These are phyloP conservation scores for Microsporum ferrugineum DNA, from an alignment of 2,329 filamentous ascomycete genomes.

Conservation along the genomic window DNA sequence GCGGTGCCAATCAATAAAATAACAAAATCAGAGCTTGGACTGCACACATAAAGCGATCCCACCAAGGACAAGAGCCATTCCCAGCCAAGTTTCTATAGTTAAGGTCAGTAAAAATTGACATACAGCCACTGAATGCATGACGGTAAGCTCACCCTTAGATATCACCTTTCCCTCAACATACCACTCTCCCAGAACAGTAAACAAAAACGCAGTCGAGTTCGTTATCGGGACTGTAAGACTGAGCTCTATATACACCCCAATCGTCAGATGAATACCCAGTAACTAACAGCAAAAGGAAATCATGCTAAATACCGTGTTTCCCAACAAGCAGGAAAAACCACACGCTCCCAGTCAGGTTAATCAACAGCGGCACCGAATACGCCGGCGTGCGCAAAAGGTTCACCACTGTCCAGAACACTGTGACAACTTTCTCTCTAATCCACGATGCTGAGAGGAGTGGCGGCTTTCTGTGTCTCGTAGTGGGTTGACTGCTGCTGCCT, in stretches of 20 bases:
- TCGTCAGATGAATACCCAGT: background rate
- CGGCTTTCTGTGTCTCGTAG: background rate
- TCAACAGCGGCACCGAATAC: conserved; percentile 71
- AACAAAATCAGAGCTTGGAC: conserved; percentile 27
- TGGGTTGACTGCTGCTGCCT: background rate
- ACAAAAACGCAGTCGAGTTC: conserved; percentile 89
- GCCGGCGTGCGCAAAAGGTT: conserved; percentile 70
- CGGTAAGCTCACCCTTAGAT: conserved; percentile 51
- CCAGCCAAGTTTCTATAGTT: conserved; percentile 61
- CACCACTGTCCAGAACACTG: conserved; percentile 59
- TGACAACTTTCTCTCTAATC: conserved; percentile 51
- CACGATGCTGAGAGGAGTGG: conserved; percentile 38
- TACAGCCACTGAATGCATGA: background rate
- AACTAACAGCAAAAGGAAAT: conserved; percentile 6
- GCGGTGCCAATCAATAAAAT: background rate
- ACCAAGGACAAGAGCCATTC: conserved; percentile 64
- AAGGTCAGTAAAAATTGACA: background rate
- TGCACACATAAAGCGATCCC: conserved; percentile 79
- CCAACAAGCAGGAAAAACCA: conserved; percentile 97
- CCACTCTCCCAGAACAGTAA: conserved; percentile 91
- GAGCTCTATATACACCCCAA: conserved; percentile 49
- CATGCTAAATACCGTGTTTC: conserved; percentile 59
- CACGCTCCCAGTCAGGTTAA: conserved; percentile 85
- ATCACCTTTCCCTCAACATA: conserved; percentile 88
- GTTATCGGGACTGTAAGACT: conserved; percentile 91